Percentiles rank a stretch among this genome's conserved stretches.
Evolutionary conservation across 2,329 filamentous ascomycete species (phyloP).

Genomic region (Cladosporium austrohemisphaericum): DNA sequence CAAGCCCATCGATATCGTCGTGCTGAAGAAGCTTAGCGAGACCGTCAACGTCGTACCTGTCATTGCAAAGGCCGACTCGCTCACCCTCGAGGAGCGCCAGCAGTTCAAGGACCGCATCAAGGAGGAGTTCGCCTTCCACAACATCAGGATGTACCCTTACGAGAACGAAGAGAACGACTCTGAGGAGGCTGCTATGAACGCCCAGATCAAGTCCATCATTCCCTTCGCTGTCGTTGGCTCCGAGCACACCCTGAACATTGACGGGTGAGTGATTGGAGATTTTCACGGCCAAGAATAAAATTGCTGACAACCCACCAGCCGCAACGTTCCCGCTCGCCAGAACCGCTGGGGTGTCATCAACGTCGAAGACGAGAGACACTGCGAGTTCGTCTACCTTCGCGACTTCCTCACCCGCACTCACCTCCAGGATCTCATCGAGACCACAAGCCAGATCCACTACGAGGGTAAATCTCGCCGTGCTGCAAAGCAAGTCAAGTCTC

Average conservation of each 20-base stretch:
- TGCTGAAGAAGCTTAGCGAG: slow-evolving; percentile 98
- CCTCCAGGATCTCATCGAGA: slow-evolving; percentile 97
- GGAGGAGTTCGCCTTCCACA: slow-evolving; percentile 99
- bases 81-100: slow-evolving; percentile 91
- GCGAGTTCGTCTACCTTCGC: slow-evolving; percentile 97
- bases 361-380: slow-evolving; percentile 98
- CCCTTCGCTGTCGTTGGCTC: slow-evolving; percentile 97
- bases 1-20: slow-evolving; percentile 99
- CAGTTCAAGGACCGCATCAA: slow-evolving; percentile 98
- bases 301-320: slow-evolving; percentile 3
- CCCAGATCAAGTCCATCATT: slow-evolving; percentile 95
- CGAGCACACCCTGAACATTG: slow-evolving; percentile 95
- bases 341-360: slow-evolving; percentile 99
- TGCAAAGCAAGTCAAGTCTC: background rate
- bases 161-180: slow-evolving; percentile 98
- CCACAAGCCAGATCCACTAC: slow-evolving; percentile 99
- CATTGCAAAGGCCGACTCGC: slow-evolving; percentile 95
- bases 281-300: no score
- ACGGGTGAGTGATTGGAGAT: slow-evolving; percentile 50
- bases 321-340: slow-evolving; percentile 70
- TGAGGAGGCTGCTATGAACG: slow-evolving; percentile 90
- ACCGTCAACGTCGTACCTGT: slow-evolving; percentile 99
- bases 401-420: slow-evolving; percentile 99
- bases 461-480: slow-evolving; percentile 49
- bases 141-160: slow-evolving; percentile 99